Evolutionary conservation across 2,329 filamentous ascomycete species (phyloP).

Genomic region (Scolecobasidium constrictum): DNA sequence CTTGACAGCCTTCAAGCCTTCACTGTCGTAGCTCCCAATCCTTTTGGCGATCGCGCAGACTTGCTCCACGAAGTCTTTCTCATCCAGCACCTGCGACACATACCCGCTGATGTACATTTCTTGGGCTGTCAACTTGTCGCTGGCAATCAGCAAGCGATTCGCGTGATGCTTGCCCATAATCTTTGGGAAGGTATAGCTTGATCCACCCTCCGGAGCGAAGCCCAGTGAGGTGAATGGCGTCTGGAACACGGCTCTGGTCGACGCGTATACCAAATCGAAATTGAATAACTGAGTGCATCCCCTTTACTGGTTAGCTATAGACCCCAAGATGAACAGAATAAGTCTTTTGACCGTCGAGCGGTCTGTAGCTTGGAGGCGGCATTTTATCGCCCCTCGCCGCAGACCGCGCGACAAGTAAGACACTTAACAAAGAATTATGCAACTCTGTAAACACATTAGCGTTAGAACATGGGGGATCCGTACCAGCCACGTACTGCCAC

Average conservation of each 20-base stretch:
- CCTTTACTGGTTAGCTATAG: no score
- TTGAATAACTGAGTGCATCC: conserved; percentile 14
- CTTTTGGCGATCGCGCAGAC: conserved; percentile 14
- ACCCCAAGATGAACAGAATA: no score
- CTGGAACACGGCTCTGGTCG: conserved; percentile 15
- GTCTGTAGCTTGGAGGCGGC: no score
- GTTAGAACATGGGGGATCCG: no score
- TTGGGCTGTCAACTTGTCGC: conserved; percentile 13
- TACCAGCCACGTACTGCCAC: no score
- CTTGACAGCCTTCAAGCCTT: conserved; percentile 14
- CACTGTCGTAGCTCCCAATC: conserved; percentile 12
- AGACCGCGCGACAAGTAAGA: no score
- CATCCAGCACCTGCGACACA: conserved; percentile 13
- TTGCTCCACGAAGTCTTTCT: conserved; percentile 11
- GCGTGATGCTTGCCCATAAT: conserved; percentile 14
- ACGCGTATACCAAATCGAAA: conserved; percentile 16
- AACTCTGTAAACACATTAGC: no score
- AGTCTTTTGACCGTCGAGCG: no score
- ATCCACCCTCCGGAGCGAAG: conserved; percentile 15
- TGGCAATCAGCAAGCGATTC: conserved; percentile 14
- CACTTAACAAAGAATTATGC: no score
- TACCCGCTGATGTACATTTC: conserved; percentile 14
- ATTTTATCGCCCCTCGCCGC: no score
- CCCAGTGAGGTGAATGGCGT: conserved; percentile 15
- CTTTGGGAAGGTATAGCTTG: conserved; percentile 14